These are phyloP conservation scores for Collybia sp. DNA, from an alignment of 768 basidiomycete species.

Conservation along the genomic window DNA sequence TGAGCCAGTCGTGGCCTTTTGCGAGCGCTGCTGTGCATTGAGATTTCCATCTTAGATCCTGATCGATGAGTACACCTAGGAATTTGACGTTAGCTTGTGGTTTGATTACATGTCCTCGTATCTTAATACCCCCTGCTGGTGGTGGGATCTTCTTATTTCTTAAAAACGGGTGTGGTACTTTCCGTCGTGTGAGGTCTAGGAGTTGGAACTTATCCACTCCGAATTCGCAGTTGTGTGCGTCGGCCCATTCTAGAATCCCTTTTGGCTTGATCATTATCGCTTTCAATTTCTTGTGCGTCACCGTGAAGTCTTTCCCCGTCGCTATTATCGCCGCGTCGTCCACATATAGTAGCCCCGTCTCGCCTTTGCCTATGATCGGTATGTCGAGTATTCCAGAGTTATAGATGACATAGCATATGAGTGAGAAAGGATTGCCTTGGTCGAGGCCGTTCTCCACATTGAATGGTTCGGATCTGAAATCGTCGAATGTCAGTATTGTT, in stretches of 20 bases:
- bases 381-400: slow-evolving; percentile 19
- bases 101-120: not conserved
- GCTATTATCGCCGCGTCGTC: slow-evolving; percentile 4
- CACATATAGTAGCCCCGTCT: slow-evolving; percentile 2
- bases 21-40: slow-evolving; percentile 13
- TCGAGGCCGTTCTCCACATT: slow-evolving; percentile 19
- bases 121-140: not conserved
- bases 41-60: slow-evolving; percentile 18
- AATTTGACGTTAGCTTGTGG: not conserved
- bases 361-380: slow-evolving; percentile 1
- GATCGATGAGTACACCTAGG: slow-evolving; percentile 17
- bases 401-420: slow-evolving; percentile 25
- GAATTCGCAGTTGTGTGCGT: not conserved
- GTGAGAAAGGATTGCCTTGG: slow-evolving; percentile 26
- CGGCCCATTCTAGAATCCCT: not conserved
- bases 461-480: slow-evolving; percentile 12
- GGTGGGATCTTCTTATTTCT: not conserved
- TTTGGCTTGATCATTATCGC: not conserved
- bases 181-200: not conserved
- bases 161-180: not conserved
- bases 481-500: slow-evolving; percentile 14
- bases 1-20: slow-evolving; percentile 13
- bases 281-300: slow-evolving; percentile 2
- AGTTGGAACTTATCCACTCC: not conserved
- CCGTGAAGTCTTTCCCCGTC: slow-evolving; percentile 3